These are phyloP conservation scores for Fusarium aywerte DNA, from an alignment of 2,329 filamentous ascomycete species.

Conservation along the genomic window DNA sequence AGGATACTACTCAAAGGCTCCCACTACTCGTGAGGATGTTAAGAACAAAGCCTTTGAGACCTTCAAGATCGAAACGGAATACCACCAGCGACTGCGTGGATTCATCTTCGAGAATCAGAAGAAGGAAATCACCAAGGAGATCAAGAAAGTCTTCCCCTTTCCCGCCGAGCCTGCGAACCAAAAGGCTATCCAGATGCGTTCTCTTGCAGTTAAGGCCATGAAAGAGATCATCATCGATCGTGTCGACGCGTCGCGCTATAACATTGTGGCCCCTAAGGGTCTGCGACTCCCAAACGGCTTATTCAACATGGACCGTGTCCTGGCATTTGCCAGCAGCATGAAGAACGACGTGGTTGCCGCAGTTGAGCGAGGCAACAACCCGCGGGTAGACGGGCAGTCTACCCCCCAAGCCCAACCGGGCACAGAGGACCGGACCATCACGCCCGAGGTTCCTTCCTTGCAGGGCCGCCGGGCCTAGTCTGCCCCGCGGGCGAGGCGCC, in stretches of 20 bases:
- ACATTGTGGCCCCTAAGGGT: conserved; percentile 42
- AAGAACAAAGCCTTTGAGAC: conserved; percentile 62
- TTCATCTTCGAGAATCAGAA: conserved; percentile 58
- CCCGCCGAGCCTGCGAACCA: conserved; percentile 2
- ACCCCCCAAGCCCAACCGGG: neutral
- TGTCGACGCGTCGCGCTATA: conserved; percentile 51
- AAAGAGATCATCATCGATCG: conserved; percentile 58
- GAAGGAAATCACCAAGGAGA: conserved; percentile 49
- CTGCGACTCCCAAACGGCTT: conserved; percentile 54
- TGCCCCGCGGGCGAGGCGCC: conserved; percentile 45
- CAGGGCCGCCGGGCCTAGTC: neutral
- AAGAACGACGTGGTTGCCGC: neutral
- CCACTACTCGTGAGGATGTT: conserved; percentile 57
- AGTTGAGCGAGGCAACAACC: neutral
- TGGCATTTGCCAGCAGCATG: conserved; percentile 48
- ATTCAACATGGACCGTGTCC: conserved; percentile 57
- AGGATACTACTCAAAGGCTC: conserved; percentile 49
- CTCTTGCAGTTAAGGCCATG: conserved; percentile 51
- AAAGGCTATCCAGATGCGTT: conserved; percentile 48
- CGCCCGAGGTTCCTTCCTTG: neutral
- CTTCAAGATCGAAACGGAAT: conserved; percentile 57
- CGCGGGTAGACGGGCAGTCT: neutral
- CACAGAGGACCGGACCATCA: neutral
- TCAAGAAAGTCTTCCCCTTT: neutral
- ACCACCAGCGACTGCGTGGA: conserved; percentile 54